These are phyloP conservation scores for Ceriops decandra DNA, from an alignment of 345 rosid species.

Conservation along the genomic window DNA sequence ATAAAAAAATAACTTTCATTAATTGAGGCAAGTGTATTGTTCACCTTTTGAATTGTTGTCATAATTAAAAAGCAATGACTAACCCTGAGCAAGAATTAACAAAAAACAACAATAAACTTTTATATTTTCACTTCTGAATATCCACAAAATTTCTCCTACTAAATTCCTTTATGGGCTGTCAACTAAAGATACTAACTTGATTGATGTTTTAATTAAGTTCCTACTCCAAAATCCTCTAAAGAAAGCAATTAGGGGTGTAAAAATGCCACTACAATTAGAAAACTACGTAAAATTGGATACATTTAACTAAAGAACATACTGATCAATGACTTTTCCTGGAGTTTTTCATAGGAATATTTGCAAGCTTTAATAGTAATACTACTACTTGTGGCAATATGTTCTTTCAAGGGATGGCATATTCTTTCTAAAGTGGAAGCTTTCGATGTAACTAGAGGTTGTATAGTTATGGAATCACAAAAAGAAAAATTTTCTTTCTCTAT, in stretches of 20 bases:
- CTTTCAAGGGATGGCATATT: slow-evolving; percentile 34
- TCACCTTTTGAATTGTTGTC: slow-evolving; percentile 48
- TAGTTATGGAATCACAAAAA: no score
- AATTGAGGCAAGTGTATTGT: no score
- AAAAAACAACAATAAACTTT: slow-evolving; percentile 16
- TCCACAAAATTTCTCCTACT: slow-evolving; percentile 15
- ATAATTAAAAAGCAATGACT: slow-evolving; percentile 41
- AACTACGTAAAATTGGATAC: neutral
- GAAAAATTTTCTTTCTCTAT: slow-evolving; percentile 19
- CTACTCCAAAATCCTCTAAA: slow-evolving; percentile 26
- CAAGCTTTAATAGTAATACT: slow-evolving; percentile 31
- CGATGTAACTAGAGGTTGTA: no score
- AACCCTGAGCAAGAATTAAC: slow-evolving; percentile 41
- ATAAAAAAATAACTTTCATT: no score
- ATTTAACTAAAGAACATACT: neutral
- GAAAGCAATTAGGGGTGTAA: slow-evolving; percentile 9
- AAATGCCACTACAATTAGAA: neutral
- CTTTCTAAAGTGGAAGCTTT: neutral
- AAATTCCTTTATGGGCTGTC: slow-evolving; percentile 41
- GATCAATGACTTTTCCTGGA: slow-evolving; percentile 36
- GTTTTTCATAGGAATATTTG: slow-evolving; percentile 21
- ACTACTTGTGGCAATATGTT: slow-evolving; percentile 29
- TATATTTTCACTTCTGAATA: slow-evolving; percentile 3
- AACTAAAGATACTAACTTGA: slow-evolving; percentile 42
- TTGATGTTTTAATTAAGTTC: slow-evolving; percentile 38